A percentile compares a stretch with the other conserved stretches of the same genome.
phyloP scores from a whole-genome alignment of 495 filamentous ascomycete genomes.

The Darksidea phi region DNA sequence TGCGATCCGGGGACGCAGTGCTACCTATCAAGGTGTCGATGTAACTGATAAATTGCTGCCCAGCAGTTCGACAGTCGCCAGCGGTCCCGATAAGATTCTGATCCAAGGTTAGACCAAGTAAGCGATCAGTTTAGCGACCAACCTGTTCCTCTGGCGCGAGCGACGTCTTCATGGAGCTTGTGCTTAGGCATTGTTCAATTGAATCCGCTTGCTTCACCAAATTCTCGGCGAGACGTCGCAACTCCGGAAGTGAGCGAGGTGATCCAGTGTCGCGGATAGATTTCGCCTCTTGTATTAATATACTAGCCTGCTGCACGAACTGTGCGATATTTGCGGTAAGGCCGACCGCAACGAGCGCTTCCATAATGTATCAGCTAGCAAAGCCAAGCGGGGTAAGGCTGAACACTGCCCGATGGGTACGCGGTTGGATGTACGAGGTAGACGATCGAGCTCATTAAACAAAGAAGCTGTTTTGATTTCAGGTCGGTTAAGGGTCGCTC shows the following conservation, averaged over 20 bases:
- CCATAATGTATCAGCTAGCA: no score
- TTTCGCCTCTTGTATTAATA: slow-evolving; percentile 3
- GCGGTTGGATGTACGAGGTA: no score
- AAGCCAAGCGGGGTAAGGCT: no score
- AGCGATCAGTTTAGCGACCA: background rate
- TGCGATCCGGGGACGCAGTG: background rate
- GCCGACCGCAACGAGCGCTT: background rate
- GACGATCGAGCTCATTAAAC: no score
- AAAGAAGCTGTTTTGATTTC: no score
- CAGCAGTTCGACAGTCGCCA: background rate
- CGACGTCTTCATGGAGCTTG: background rate
- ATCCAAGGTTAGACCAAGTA: background rate
- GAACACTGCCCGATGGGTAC: no score
- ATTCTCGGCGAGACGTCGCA: background rate
- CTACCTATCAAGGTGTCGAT: background rate
- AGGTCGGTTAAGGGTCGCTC: no score
- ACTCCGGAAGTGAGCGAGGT: background rate
- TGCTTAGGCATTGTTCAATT: background rate
- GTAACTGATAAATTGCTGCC: background rate
- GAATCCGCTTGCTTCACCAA: background rate
- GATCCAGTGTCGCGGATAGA: background rate
- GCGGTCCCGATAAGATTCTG: background rate
- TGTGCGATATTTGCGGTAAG: background rate
- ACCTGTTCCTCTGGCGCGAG: background rate
- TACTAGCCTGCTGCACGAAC: background rate